phyloP scores from a whole-genome alignment of 2,329 filamentous ascomycete species.

The Stachybotrys echinatus region DNA sequence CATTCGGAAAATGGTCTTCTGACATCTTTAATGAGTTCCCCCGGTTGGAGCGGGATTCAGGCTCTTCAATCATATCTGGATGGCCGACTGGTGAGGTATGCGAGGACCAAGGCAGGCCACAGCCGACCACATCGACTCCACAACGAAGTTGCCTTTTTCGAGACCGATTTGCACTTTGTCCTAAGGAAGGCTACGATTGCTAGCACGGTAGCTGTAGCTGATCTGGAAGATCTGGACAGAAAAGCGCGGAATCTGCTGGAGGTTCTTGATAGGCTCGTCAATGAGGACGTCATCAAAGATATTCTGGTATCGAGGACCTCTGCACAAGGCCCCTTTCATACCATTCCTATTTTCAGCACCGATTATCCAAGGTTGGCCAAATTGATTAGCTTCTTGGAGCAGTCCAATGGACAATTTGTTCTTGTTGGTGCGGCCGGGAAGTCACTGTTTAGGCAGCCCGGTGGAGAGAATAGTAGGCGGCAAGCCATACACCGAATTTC shows the following conservation, averaged over 20 bases:
- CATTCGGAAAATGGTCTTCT: too few relatives aligned
- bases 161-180: background rate
- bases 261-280: background rate
- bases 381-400: background rate
- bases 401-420: background rate
- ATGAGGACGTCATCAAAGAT: background rate
- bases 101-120: background rate
- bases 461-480: background rate
- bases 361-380: background rate
- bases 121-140: background rate
- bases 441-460: background rate
- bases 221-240: constrained; percentile 7
- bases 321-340: background rate
- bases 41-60: background rate
- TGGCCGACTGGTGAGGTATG: background rate
- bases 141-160: background rate
- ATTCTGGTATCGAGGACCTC: background rate
- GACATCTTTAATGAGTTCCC: background rate
- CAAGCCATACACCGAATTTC: background rate
- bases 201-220: background rate
- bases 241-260: background rate
- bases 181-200: background rate
- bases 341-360: background rate
- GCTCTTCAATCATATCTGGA: background rate
- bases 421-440: background rate